Base-by-base conservation (phyloP, 257 asterid genomes). In the Forsythia viridissima region DNA sequence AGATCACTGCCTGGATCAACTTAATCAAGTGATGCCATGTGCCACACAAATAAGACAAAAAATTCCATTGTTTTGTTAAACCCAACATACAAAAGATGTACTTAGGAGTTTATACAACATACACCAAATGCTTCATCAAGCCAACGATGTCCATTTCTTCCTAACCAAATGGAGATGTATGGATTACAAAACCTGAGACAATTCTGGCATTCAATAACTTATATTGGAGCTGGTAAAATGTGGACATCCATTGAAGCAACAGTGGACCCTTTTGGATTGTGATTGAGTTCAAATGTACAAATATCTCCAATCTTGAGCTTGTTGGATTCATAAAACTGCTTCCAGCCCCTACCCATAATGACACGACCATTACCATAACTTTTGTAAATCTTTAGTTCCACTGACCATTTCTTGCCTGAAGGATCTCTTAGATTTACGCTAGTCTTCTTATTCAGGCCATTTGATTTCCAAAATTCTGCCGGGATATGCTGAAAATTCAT, bases 261-360 rank as follows among this genome's bases (percentile, higher is more conserved):
- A 5, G 20, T 20, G 5, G 78, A 59, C 8, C 18, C 10, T 6
- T 4, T 7, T 11, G 52, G 42, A 12, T 20, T 20, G 5, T 3
- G 38, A 16, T 38, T 30, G 48, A 74, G 77, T 18, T 74, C 70
- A 37, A 74, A 74, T 7, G n/a, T 8, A 11, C 77, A 74, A 75
- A 59, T 18, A 57, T 75, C 73, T 65, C 80, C 74, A 15, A 34
- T 4, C 44, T 77, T 77, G 42, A 66, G 80, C 75, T 46, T 37
- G 18, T 77, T 67, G 34, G 66, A 43, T 69, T 2, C 69, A 24
- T 39, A 40, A 59, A 75, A 75, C 13, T 38, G 13, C 15, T n/a
- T 5, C 78, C 78, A 59, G 10, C 78, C 78, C 39, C 1, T 59
- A 0, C 1, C 16, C 51, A 74, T 74, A 11, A 4, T 0, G 1